Evolutionary conservation across 345 rosid genomes (phyloP).

Genomic region (Eucalyptus polyanthemos): DNA sequence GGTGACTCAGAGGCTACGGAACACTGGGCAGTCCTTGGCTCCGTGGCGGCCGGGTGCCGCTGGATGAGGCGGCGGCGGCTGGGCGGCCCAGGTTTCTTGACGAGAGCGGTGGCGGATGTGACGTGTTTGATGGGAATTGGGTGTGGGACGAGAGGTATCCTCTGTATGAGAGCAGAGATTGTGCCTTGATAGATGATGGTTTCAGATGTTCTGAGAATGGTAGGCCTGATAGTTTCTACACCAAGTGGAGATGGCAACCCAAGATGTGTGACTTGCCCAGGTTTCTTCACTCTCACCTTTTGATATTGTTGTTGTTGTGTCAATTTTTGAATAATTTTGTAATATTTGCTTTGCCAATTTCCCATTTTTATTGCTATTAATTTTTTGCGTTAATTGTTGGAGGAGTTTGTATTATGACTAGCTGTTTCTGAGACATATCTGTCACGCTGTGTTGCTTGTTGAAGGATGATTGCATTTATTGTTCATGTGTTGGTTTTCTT

Average conservation of each 20-base stretch:
- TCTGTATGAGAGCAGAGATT: conserved; percentile 42
- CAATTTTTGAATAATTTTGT: background rate
- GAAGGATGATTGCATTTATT: background rate
- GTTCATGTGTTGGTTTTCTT: background rate
- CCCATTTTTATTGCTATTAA: background rate
- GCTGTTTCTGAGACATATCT: background rate
- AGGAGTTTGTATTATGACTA: background rate
- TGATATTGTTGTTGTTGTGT: background rate
- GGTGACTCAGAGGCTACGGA: conserved; percentile 4
- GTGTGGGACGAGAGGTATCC: conserved; percentile 62
- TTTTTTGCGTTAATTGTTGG: background rate
- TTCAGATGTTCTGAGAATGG: conserved; percentile 67
- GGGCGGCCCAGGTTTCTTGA: conserved; percentile 38
- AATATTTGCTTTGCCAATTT: background rate
- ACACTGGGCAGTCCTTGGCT: conserved; percentile 4
- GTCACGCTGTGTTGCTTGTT: background rate
- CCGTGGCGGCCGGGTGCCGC: background rate
- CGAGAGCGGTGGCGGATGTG: conserved; percentile 34
- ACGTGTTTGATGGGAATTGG: conserved; percentile 64
- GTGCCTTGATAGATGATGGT: conserved; percentile 36
- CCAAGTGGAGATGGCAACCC: conserved; percentile 86
- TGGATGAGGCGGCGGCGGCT: background rate
- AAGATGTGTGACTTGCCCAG: conserved; percentile 56
- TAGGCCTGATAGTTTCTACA: conserved; percentile 53
- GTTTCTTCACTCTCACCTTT: conserved; percentile 1